Evolutionary conservation across 1,284 basidiomycete genomes (phyloP).

Genomic region (Phenoliferia sp.): DNA sequence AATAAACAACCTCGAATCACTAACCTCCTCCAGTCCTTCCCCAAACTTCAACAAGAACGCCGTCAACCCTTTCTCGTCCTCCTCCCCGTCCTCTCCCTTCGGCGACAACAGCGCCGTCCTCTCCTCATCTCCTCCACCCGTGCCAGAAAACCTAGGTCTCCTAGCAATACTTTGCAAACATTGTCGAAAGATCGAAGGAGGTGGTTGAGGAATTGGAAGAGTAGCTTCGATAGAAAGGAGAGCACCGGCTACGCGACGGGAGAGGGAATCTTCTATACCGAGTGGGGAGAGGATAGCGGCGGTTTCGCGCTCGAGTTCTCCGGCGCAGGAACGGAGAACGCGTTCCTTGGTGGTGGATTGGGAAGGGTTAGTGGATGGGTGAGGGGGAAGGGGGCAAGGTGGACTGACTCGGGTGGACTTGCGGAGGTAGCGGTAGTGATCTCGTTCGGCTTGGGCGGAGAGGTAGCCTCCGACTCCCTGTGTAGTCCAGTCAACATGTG

Average conservation of each 20-base stretch:
- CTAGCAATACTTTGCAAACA: slow-evolving; percentile 31
- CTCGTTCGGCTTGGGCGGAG: slow-evolving; percentile 90
- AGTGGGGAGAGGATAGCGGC: slow-evolving; percentile 78
- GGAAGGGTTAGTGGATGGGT: background rate
- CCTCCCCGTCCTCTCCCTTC: slow-evolving; percentile 51
- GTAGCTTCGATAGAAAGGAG: slow-evolving; percentile 47
- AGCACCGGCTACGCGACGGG: slow-evolving; percentile 68
- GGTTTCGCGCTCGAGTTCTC: slow-evolving; percentile 95
- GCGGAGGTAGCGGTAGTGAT: slow-evolving; percentile 73
- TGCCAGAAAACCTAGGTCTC: slow-evolving; percentile 25
- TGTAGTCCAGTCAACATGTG: slow-evolving; percentile 40
- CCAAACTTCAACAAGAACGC: slow-evolving; percentile 91
- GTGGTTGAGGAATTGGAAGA: slow-evolving; percentile 17
- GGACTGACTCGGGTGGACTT: slow-evolving; percentile 40
- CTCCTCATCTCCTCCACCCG: slow-evolving; percentile 3
- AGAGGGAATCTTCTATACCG: slow-evolving; percentile 78
- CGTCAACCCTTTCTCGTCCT: slow-evolving; percentile 71
- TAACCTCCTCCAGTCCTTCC: slow-evolving; percentile 82
- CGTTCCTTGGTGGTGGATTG: slow-evolving; percentile 52
- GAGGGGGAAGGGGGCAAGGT: no score
- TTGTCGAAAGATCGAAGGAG: slow-evolving; percentile 24
- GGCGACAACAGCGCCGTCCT: slow-evolving; percentile 2
- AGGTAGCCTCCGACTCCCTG: slow-evolving; percentile 96
- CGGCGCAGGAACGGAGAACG: slow-evolving; percentile 77
- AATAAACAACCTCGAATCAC: slow-evolving; percentile 61